Evolutionary conservation across 1,139 yeast genomes (phyloP).

Genomic region (Suhomyces wounanorum): DNA sequence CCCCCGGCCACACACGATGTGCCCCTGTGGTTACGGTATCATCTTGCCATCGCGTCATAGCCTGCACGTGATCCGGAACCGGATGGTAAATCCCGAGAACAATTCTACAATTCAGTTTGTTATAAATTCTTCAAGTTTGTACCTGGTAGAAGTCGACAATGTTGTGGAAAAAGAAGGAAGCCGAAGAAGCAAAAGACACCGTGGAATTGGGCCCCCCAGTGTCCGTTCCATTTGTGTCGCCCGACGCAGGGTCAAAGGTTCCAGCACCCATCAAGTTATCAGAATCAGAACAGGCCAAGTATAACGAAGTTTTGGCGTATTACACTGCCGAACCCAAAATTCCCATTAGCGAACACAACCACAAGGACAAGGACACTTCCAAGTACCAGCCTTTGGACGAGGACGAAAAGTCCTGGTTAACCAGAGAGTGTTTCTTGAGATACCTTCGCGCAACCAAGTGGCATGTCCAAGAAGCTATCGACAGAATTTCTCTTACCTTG

Average conservation of each 20-base stretch:
- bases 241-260: constrained; percentile 49
- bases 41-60: neutral
- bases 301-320: constrained; percentile 19
- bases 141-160: neutral
- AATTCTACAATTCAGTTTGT: neutral
- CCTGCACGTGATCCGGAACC: neutral
- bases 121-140: neutral
- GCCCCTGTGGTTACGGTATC: too few relatives aligned
- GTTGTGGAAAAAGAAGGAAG: constrained; percentile 10
- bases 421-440: constrained; percentile 50
- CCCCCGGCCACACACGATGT: too few relatives aligned
- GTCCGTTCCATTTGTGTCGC: constrained; percentile 52
- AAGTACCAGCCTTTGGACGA: constrained; percentile 24
- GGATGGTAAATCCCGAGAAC: neutral
- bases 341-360: constrained; percentile 39
- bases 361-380: constrained; percentile 27
- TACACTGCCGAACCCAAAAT: constrained; percentile 34
- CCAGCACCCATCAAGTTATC: constrained; percentile 55
- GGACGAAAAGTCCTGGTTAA: constrained; percentile 47
- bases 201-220: constrained; percentile 19
- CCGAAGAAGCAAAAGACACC: constrained; percentile 4
- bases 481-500: constrained; percentile 43
- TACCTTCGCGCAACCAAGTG: constrained; percentile 52
- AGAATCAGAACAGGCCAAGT: constrained; percentile 19
- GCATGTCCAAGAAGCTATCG: constrained; percentile 42